Conservation (phyloP, 495 filamentous ascomycete genomes). For the Annulohypoxylon bovei region DNA sequence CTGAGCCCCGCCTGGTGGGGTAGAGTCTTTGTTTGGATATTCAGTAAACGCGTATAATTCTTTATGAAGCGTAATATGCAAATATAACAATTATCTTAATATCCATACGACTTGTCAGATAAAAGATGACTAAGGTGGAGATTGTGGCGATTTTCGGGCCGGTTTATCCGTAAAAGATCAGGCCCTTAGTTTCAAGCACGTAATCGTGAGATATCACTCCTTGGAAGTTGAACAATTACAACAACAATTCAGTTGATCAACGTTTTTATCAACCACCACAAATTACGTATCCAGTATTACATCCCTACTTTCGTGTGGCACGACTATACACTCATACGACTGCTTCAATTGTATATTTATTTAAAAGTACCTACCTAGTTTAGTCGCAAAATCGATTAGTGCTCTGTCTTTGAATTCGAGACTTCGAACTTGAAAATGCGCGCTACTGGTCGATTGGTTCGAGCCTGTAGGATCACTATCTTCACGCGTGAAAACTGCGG, state of each 20-base stretch:
- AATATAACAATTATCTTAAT: background rate
- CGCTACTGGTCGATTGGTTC: conserved; percentile 55
- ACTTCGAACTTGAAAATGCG: conserved; percentile 47
- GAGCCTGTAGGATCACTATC: conserved; percentile 76
- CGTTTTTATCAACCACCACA: too few species aligned
- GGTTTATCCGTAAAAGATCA: too few species aligned
- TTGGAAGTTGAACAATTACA: too few species aligned
- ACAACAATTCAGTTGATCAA: too few species aligned
- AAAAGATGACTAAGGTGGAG: too few species aligned
- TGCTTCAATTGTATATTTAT: background rate
- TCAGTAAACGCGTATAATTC: background rate
- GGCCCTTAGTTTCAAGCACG: too few species aligned
- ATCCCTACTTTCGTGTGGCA: too few species aligned
- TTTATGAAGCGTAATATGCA: background rate
- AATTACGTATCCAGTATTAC: too few species aligned
- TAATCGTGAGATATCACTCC: too few species aligned
- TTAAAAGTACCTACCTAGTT: too few species aligned
- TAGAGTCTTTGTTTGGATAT: background rate
- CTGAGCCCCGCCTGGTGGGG: conserved; percentile 8
- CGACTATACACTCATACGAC: conserved; percentile 8
- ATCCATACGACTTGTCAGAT: background rate
- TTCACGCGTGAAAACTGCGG: conserved; percentile 85
- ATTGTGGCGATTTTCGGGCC: too few species aligned
- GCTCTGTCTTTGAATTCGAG: background rate
- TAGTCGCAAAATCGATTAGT: too few species aligned